These are phyloP conservation scores for Gastrolobium villosum DNA, from an alignment of 306 rosid genomes.

Conservation along the genomic window DNA sequence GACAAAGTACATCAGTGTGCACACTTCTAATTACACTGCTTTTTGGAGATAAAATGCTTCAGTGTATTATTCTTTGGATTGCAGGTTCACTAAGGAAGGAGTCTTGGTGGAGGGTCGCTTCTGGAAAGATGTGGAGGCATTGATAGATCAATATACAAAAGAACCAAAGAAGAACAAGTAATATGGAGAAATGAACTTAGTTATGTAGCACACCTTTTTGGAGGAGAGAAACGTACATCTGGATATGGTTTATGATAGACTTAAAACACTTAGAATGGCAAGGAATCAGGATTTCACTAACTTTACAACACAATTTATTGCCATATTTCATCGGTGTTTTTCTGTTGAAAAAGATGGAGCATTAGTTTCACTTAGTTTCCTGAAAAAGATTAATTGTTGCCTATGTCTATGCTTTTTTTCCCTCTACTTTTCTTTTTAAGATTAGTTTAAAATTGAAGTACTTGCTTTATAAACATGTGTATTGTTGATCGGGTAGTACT, in stretches of 20 bases:
- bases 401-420: not conserved
- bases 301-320: conserved; percentile 42
- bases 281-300: conserved; percentile 43
- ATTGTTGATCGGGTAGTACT: no score
- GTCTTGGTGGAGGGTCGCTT: conserved; percentile 67
- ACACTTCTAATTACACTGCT: not conserved
- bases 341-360: conserved; percentile 27
- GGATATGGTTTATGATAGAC: conserved; percentile 42
- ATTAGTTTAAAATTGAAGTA: no score
- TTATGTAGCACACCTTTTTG: conserved; percentile 28
- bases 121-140: conserved; percentile 72
- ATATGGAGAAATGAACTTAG: conserved; percentile 31
- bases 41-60: conserved; percentile 29
- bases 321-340: conserved; percentile 33
- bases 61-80: conserved; percentile 29
- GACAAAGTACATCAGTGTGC: conserved; percentile 5
- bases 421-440: no score
- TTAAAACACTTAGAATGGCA: conserved; percentile 43
- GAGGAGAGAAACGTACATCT: conserved; percentile 34
- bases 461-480: no score
- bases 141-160: conserved; percentile 58
- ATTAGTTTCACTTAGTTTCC: conserved; percentile 20
- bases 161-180: conserved; percentile 70
- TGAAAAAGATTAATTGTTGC: conserved; percentile 8
- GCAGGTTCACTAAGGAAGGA: conserved; percentile 80